A percentile compares a stretch with the other conserved stretches of the same genome.
These are phyloP conservation scores for Coemansia erecta DNA, from an alignment of 192 early-diverging fungal species.

Conservation along the genomic window DNA sequence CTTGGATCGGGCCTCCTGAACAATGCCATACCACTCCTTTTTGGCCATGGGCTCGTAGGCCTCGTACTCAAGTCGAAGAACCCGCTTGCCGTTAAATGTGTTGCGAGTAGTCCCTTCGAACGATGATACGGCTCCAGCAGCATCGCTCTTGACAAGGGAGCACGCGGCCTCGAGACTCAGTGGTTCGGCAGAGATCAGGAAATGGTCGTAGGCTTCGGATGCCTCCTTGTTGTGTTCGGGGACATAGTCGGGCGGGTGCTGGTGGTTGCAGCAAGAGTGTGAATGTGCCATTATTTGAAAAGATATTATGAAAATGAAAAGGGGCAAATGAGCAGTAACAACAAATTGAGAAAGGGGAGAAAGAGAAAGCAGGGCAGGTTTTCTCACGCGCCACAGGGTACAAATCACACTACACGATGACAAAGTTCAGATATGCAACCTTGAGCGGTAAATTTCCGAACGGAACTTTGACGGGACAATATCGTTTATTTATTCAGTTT, in stretches of 20 bases:
- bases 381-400: too few relatives aligned
- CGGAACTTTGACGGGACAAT: too few relatives aligned
- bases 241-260: conserved; percentile 28
- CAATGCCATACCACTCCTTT: conserved; percentile 62
- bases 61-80: conserved; percentile 78
- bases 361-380: not conserved
- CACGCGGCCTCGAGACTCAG: conserved; percentile 61
- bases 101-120: conserved; percentile 88
- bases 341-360: not conserved
- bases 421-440: too few relatives aligned
- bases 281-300: conserved; percentile 10
- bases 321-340: not conserved
- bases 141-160: conserved; percentile 62
- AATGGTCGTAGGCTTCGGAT: conserved; percentile 34
- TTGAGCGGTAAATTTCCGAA: too few relatives aligned
- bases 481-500: too few relatives aligned
- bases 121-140: conserved; percentile 83
- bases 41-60: conserved; percentile 86
- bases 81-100: conserved; percentile 76
- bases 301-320: not conserved
- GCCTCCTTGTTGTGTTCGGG: conserved; percentile 30
- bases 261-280: conserved; percentile 38
- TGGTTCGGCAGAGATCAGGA: conserved; percentile 56
- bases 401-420: too few relatives aligned
- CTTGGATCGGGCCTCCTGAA: conserved; percentile 61